Conservation (phyloP, 2,329 filamentous ascomycete genomes). For the Geosmithia flava region DNA sequence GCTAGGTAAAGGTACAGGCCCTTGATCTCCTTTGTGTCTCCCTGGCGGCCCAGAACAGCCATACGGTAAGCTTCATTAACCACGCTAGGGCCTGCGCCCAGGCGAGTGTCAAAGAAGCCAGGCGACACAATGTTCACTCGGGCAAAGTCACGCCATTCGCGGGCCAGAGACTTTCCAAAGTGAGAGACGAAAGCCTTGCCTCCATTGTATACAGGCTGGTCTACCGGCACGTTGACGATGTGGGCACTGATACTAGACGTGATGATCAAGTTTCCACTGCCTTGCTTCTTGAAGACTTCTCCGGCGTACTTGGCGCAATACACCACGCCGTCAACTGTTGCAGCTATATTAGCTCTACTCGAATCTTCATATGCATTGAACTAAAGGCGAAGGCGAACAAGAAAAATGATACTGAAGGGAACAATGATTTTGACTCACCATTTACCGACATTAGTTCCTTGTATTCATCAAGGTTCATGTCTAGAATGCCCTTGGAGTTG, state of each 20-base stretch:
- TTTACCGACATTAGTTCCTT: slow-evolving; percentile 38
- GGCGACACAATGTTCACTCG: slow-evolving; percentile 39
- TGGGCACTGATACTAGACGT: slow-evolving; percentile 35
- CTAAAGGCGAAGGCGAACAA: neutral
- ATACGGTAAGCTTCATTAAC: slow-evolving; percentile 35
- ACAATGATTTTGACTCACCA: slow-evolving; percentile 14
- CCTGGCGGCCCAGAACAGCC: slow-evolving; percentile 40
- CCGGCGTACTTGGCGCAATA: slow-evolving; percentile 26
- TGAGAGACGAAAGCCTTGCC: slow-evolving; percentile 44
- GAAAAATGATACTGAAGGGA: neutral
- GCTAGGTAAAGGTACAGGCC: slow-evolving; percentile 41
- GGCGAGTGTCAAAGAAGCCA: slow-evolving; percentile 40
- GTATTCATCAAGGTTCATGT: slow-evolving; percentile 39
- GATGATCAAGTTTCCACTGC: slow-evolving; percentile 37
- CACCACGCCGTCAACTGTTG: slow-evolving; percentile 26
- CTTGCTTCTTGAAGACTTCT: slow-evolving; percentile 23
- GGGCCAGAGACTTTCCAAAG: slow-evolving; percentile 39
- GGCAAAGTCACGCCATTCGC: slow-evolving; percentile 45
- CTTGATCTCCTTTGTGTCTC: slow-evolving; percentile 54
- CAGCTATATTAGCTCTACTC: neutral
- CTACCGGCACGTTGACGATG: slow-evolving; percentile 37
- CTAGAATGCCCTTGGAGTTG: slow-evolving; percentile 41
- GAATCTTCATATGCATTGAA: neutral
- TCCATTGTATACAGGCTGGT: slow-evolving; percentile 44
- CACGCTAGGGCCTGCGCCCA: slow-evolving; percentile 30